A percentile compares a stretch with the other conserved stretches of the same genome.
Conservation (phyloP, 2,329 filamentous ascomycete species). For the Elsinoe necatrix region DNA sequence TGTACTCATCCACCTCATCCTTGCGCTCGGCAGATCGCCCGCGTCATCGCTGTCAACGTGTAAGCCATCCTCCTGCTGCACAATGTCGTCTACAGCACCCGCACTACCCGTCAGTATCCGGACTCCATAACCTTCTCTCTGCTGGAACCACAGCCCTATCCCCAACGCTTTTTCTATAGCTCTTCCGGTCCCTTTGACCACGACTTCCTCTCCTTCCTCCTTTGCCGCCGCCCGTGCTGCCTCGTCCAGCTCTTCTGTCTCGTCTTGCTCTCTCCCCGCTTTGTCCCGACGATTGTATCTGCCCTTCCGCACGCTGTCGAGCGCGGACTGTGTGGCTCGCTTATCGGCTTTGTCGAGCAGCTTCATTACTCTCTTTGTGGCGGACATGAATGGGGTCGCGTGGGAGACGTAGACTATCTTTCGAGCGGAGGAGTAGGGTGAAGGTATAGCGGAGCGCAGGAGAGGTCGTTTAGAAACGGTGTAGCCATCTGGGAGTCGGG, state of each 20-base stretch:
- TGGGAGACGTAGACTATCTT: slow-evolving; percentile 60
- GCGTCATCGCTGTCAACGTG: slow-evolving; percentile 20
- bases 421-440: slow-evolving; percentile 42
- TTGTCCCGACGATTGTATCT: slow-evolving; percentile 16
- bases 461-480: slow-evolving; percentile 49
- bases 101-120: slow-evolving; percentile 54
- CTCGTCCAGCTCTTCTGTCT: slow-evolving; percentile 15
- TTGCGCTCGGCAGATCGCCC: slow-evolving; percentile 30
- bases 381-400: slow-evolving; percentile 58
- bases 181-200: slow-evolving; percentile 56
- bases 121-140: slow-evolving; percentile 51
- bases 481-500: slow-evolving; percentile 31
- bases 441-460: slow-evolving; percentile 47
- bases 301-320: slow-evolving; percentile 26
- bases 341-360: slow-evolving; percentile 51
- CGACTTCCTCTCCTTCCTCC: slow-evolving; percentile 44
- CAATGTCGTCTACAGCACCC: slow-evolving; percentile 59
- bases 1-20: slow-evolving; percentile 25
- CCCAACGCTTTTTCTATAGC: slow-evolving; percentile 57
- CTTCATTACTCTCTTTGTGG: slow-evolving; percentile 56
- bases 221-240: slow-evolving; percentile 22
- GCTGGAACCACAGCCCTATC: slow-evolving; percentile 57
- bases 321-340: slow-evolving; percentile 37
- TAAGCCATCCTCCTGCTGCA: slow-evolving; percentile 28
- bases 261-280: slow-evolving; percentile 8